Percentiles rank a stretch among this genome's conserved stretches.
Conservation (phyloP, 169 alveolate species). For the Eimeria maxima region DNA sequence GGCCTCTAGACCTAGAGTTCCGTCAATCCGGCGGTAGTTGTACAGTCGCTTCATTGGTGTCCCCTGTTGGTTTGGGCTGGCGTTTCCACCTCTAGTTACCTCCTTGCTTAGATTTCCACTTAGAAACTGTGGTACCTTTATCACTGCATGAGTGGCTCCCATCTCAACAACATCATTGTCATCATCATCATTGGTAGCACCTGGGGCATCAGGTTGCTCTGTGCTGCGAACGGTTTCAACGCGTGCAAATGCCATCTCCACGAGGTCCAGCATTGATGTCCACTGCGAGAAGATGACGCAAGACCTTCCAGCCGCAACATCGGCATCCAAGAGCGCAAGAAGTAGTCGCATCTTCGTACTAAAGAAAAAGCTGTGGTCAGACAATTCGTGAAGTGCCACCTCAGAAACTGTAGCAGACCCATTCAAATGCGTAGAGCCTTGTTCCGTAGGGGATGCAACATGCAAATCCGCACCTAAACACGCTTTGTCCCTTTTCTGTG, state of each 20-base stretch:
- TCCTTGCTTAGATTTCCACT: not conserved
- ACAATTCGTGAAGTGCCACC: not conserved
- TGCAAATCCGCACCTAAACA: not conserved
- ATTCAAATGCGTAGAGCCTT: not conserved
- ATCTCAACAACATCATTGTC: conserved; percentile 30
- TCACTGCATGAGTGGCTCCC: not conserved
- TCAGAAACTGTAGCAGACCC: not conserved
- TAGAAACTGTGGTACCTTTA: not conserved
- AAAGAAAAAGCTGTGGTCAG: conserved; percentile 75
- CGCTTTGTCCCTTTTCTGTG: not conserved
- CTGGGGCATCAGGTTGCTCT: not conserved
- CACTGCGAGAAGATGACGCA: conserved; percentile 91
- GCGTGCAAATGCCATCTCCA: conserved; percentile 85
- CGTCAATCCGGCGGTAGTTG: conserved; percentile 87
- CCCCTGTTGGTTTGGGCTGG: not conserved
- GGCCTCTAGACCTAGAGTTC: conserved; percentile 83
- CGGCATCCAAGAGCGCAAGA: conserved; percentile 76
- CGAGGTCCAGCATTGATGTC: conserved; percentile 89
- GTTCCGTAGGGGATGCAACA: not conserved
- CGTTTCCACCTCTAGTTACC: not conserved
- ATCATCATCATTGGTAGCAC: not conserved
- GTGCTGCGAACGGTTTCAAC: conserved; percentile 62
- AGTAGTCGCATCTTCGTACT: conserved; percentile 77
- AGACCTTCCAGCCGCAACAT: conserved; percentile 76
- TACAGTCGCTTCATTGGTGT: conserved; percentile 1